phyloP scores from a whole-genome alignment of 495 filamentous ascomycete species.

The Penicillium coffeae region DNA sequence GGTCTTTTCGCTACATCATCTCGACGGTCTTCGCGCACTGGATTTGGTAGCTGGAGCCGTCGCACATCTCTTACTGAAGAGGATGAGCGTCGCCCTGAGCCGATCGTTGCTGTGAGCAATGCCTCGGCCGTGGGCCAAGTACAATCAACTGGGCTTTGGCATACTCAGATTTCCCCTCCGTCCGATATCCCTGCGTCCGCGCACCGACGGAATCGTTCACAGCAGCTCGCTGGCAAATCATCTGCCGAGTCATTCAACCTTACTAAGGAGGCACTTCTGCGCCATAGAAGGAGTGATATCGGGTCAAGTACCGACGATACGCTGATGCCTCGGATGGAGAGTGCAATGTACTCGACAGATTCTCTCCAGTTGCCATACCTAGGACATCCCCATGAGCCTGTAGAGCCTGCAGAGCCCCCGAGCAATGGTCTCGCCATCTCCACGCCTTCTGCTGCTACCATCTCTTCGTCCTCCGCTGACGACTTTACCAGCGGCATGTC shows the following conservation, averaged over 20 bases:
- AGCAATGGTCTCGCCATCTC: conserved; percentile 46
- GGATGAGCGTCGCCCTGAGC: conserved; percentile 60
- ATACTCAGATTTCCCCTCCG: conserved; percentile 22
- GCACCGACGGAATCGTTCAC: conserved; percentile 38
- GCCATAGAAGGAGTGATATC: conserved; percentile 30
- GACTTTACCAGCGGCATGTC: conserved; percentile 55
- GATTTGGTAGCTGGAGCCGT: conserved; percentile 43
- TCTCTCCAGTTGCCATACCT: conserved; percentile 17
- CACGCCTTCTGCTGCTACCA: conserved; percentile 52
- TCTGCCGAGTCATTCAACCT: conserved; percentile 45
- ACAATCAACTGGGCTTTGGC: conserved; percentile 44
- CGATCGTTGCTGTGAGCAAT: conserved; percentile 58
- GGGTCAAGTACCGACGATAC: conserved; percentile 27
- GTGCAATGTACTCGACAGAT: conserved; percentile 25
- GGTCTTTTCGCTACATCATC: conserved; percentile 56
- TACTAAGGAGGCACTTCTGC: conserved; percentile 39
- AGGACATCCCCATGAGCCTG: conserved; percentile 49
- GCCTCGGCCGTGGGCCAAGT: conserved; percentile 61
- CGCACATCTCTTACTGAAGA: conserved; percentile 56
- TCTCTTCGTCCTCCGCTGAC: conserved; percentile 48
- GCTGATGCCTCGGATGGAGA: conserved; percentile 17
- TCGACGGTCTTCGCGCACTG: conserved; percentile 47
- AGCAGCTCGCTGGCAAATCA: conserved; percentile 32
- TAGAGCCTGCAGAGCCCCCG: conserved; percentile 43
- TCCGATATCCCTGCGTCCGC: conserved; percentile 7